phyloP scores from a whole-genome alignment of 306 rosid genomes.

The Hippophae gyantsensis region DNA sequence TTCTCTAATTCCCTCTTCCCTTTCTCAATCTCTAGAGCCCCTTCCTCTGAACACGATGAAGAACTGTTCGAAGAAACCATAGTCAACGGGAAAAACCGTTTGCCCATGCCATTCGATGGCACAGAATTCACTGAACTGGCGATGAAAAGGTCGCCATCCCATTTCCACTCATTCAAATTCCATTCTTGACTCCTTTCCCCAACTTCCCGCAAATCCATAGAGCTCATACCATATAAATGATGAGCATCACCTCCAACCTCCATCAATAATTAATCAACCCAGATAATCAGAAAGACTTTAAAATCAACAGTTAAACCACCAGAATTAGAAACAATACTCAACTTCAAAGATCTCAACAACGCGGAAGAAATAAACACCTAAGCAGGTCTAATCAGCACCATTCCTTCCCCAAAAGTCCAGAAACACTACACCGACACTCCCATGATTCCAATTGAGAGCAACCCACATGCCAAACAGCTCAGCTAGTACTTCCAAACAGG shows the following conservation, averaged over 20 bases:
- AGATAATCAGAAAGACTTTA: neutral
- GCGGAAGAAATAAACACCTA: slow-evolving; percentile 6
- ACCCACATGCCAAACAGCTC: slow-evolving; percentile 33
- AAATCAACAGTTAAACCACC: slow-evolving; percentile 15
- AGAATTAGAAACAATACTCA: neutral
- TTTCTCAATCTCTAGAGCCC: slow-evolving; percentile 33
- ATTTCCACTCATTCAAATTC: slow-evolving; percentile 74
- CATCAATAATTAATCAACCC: slow-evolving; percentile 27
- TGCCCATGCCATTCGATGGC: slow-evolving; percentile 30
- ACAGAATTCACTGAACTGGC: slow-evolving; percentile 49
- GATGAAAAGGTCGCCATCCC: slow-evolving; percentile 80
- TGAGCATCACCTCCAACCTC: slow-evolving; percentile 50
- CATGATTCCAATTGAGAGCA: slow-evolving; percentile 40
- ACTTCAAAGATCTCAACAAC: slow-evolving; percentile 16
- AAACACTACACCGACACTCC: slow-evolving; percentile 37
- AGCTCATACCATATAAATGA: slow-evolving; percentile 36
- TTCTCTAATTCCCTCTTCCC: slow-evolving; percentile 61
- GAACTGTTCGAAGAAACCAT: slow-evolving; percentile 66
- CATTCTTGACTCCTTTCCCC: slow-evolving; percentile 62
- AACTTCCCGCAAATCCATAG: slow-evolving; percentile 36
- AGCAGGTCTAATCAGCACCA: slow-evolving; percentile 29
- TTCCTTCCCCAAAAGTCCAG: slow-evolving; percentile 45
- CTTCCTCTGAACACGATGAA: slow-evolving; percentile 69
- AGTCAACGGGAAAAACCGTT: slow-evolving; percentile 39
- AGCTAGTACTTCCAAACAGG: neutral